A percentile compares a stretch with the other conserved stretches of the same genome.
Conservation (phyloP, 2,329 filamentous ascomycete species). For the Blastomyces silverae region DNA sequence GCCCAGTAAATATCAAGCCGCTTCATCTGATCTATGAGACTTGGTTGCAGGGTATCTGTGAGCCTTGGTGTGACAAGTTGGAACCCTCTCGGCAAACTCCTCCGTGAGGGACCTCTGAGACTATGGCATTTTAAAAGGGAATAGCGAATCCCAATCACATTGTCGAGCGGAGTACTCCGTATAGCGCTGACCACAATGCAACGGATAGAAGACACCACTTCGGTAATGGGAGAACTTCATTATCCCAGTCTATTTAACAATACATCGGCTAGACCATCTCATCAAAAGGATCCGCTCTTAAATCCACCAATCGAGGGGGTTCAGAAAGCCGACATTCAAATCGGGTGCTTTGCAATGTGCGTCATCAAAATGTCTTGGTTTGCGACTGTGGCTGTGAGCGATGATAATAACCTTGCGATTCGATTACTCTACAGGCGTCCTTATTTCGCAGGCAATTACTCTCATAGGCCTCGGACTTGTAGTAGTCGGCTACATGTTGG, state of each 20-base stretch:
- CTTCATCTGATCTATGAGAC: neutral
- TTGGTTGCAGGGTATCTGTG: no score
- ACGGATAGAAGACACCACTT: neutral
- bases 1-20: neutral
- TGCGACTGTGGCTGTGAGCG: neutral
- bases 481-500: neutral
- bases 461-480: neutral
- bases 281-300: neutral
- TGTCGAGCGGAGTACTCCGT: neutral
- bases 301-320: neutral
- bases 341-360: neutral
- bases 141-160: neutral
- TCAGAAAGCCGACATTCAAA: neutral
- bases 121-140: neutral
- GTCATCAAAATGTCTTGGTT: neutral
- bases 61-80: neutral
- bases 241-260: no score
- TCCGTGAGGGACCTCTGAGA: neutral
- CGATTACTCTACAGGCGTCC: neutral
- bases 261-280: no score
- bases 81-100: neutral
- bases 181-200: neutral
- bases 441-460: neutral
- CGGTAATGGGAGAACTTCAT: neutral
- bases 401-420: neutral